Evolutionary conservation across 768 basidiomycete species (phyloP).

Genomic region (Bullera alba): DNA sequence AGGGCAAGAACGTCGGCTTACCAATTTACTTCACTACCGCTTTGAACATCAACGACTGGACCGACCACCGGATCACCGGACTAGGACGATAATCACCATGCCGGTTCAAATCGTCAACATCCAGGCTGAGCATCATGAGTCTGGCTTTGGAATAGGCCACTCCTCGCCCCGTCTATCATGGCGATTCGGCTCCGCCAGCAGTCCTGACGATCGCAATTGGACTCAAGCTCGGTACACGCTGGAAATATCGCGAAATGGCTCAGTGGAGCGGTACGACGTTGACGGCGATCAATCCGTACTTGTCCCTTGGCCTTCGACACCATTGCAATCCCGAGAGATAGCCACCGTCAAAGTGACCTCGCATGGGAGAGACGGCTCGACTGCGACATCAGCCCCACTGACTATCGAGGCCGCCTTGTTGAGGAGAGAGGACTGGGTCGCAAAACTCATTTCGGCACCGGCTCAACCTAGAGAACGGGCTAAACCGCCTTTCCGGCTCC

Average conservation of each 20-base stretch:
- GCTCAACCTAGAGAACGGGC: neutral
- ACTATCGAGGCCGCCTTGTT: slow-evolving; percentile 24
- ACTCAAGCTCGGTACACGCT: slow-evolving; percentile 21
- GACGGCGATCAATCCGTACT: slow-evolving; percentile 11
- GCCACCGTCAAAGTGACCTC: slow-evolving; percentile 10
- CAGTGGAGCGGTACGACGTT: neutral
- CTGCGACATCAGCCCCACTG: slow-evolving; percentile 1
- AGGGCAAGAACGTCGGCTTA: too few species aligned
- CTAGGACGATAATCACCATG: too few species aligned
- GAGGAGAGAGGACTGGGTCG: slow-evolving; percentile 17
- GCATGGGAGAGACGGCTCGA: neutral
- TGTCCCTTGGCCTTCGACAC: slow-evolving; percentile 22
- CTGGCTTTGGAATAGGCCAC: slow-evolving; percentile 8
- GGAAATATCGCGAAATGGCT: neutral
- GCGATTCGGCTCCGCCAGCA: slow-evolving; percentile 15
- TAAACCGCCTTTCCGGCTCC: slow-evolving; percentile 25
- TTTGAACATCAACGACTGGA: too few species aligned
- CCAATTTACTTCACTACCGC: too few species aligned
- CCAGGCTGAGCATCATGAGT: neutral
- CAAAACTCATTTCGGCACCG: slow-evolving; percentile 3
- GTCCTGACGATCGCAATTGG: slow-evolving; percentile 11
- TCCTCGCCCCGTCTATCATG: slow-evolving; percentile 21
- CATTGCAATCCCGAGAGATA: slow-evolving; percentile 15
- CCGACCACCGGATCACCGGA: too few species aligned
- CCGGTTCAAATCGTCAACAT: neutral